phyloP scores from a whole-genome alignment of 441 rosid species.

The Brassica balearica region DNA sequence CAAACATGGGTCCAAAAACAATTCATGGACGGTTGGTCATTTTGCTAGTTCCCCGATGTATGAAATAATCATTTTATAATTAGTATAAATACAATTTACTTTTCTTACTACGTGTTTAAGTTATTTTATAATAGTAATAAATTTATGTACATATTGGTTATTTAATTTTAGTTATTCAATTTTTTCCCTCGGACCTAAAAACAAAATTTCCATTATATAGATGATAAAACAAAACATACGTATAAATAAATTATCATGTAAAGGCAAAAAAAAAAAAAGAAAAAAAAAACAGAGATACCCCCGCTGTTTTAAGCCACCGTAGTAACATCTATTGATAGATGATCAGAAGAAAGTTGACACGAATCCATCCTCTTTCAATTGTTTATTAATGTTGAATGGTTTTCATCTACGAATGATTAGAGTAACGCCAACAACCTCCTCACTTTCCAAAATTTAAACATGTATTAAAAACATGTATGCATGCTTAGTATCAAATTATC shows the following conservation, averaged over 20 bases:
- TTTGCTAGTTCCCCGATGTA: slow-evolving; percentile 6
- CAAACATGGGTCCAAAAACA: slow-evolving; percentile 36
- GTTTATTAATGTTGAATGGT: slow-evolving; percentile 25
- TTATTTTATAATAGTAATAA: no score
- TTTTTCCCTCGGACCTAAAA: no score
- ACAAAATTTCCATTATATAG: no score
- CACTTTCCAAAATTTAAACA: no score
- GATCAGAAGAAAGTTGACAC: slow-evolving; percentile 33
- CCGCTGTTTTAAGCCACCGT: slow-evolving; percentile 30
- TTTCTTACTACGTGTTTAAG: no score
- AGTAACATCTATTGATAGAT: slow-evolving; percentile 26
- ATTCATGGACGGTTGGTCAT: slow-evolving; percentile 27
- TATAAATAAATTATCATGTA: background rate
- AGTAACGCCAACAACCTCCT: no score
- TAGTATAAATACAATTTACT: no score
- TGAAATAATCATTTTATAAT: slow-evolving; percentile 14
- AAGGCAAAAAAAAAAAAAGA: background rate
- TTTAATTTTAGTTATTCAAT: no score
- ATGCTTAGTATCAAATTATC: slow-evolving; percentile 1
- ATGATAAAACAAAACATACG: background rate
- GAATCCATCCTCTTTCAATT: slow-evolving; percentile 16
- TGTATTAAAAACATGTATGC: no score
- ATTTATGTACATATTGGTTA: no score
- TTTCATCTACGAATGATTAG: slow-evolving; percentile 6
- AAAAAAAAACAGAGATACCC: slow-evolving; percentile 16